Percentiles rank a stretch among this genome's conserved stretches.
phyloP scores from a whole-genome alignment of 306 rosid genomes.

The Cucumis hystrix region DNA sequence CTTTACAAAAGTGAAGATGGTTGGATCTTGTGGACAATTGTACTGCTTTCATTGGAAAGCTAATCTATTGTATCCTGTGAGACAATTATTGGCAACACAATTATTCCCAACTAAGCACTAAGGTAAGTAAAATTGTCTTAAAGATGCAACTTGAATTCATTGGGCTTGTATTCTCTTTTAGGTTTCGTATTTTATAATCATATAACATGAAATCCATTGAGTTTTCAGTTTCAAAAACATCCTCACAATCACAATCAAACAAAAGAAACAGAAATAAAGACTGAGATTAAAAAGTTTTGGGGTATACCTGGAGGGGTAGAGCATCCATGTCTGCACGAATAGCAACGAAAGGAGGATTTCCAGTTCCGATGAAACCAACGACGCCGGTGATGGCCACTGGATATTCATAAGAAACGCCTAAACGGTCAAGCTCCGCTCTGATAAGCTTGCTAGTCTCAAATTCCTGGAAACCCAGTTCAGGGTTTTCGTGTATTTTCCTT shows the following conservation, averaged over 20 bases:
- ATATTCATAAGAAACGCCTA: slow-evolving; percentile 43
- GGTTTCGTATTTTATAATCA: no score
- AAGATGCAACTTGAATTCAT: no score
- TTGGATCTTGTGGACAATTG: no score
- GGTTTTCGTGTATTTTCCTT: slow-evolving; percentile 71
- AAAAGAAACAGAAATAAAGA: background rate
- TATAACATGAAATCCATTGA: no score
- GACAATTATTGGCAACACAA: no score
- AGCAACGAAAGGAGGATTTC: slow-evolving; percentile 66
- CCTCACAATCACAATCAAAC: background rate
- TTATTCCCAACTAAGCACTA: no score
- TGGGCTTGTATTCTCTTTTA: no score
- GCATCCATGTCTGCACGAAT: slow-evolving; percentile 95
- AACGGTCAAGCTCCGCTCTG: slow-evolving; percentile 44
- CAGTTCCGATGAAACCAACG: slow-evolving; percentile 56
- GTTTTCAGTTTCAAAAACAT: background rate
- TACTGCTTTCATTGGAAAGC: no score
- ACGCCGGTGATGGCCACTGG: slow-evolving; percentile 71
- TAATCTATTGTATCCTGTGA: no score
- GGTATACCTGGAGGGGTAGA: slow-evolving; percentile 49
- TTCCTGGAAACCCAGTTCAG: slow-evolving; percentile 68
- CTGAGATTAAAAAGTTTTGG: background rate
- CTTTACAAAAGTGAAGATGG: no score
- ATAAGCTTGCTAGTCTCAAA: slow-evolving; percentile 66
- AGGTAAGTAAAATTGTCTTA: no score